phyloP scores from a whole-genome alignment of 768 basidiomycete genomes.

The Trametes cingulata region DNA sequence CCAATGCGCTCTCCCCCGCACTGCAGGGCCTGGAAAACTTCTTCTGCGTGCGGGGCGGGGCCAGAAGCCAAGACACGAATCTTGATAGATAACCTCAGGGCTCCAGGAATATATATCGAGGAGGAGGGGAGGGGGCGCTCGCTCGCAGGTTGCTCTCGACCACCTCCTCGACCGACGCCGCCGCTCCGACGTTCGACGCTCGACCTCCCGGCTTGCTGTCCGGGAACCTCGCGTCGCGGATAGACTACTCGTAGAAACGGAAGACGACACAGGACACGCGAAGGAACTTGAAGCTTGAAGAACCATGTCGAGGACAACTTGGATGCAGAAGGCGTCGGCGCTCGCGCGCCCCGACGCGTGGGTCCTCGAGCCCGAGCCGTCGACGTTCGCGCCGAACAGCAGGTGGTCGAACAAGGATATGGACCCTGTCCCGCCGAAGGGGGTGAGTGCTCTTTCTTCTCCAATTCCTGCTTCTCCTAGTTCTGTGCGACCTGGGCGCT shows the following conservation, averaged over 20 bases:
- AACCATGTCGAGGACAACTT: background rate
- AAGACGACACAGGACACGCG: too few species aligned
- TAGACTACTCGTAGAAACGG: too few species aligned
- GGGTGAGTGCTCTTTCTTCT: slow-evolving; percentile 7
- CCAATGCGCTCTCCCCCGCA: background rate
- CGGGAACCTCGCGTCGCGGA: too few species aligned
- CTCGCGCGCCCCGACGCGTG: slow-evolving; percentile 43
- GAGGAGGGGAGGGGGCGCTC: background rate
- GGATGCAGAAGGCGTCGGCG: slow-evolving; percentile 20
- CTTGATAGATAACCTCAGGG: background rate
- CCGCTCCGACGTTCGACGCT: too few species aligned
- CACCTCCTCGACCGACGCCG: background rate
- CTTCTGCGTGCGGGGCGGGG: background rate
- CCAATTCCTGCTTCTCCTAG: background rate
- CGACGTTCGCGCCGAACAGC: slow-evolving; percentile 56
- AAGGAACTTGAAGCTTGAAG: background rate
- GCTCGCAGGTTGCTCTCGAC: background rate
- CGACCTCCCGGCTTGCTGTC: too few species aligned
- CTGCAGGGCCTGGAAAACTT: background rate
- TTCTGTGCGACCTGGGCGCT: too few species aligned
- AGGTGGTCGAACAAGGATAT: slow-evolving; percentile 76
- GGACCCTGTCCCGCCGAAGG: slow-evolving; percentile 65
- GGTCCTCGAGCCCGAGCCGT: slow-evolving; percentile 52
- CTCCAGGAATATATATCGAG: slow-evolving; percentile 3
- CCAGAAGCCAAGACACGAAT: background rate